These are phyloP conservation scores for Inga leiocalycina DNA, from an alignment of 306 rosid species.

Conservation along the genomic window DNA sequence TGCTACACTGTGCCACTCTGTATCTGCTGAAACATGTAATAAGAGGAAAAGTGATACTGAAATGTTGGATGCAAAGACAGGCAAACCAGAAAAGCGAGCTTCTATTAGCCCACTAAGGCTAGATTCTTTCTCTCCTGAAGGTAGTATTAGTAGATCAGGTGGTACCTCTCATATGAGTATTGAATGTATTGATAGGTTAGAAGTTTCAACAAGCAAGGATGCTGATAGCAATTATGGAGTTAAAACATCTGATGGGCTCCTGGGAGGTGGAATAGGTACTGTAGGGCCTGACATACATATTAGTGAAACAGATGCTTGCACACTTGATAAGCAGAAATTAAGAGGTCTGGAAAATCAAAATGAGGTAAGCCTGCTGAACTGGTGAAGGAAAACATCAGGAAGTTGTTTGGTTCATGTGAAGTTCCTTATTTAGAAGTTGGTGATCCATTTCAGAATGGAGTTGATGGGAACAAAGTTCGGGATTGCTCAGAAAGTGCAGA, in stretches of 20 bases:
- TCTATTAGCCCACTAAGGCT: conserved; percentile 59
- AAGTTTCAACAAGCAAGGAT: conserved; percentile 40
- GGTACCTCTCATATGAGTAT: conserved; percentile 49
- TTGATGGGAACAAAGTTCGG: conserved; percentile 45
- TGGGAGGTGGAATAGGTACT: conserved; percentile 41
- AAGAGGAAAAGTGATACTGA: conserved; percentile 74
- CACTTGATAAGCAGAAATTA: conserved; percentile 37
- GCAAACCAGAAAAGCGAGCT: conserved; percentile 54
- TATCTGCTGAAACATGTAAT: conserved; percentile 55
- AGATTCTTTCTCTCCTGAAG: conserved; percentile 56
- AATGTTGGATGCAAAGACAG: conserved; percentile 42
- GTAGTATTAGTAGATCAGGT: conserved; percentile 48
- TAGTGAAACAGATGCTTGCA: conserved; percentile 40
- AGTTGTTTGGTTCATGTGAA: conserved; percentile 47
- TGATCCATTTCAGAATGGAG: conserved; percentile 50
- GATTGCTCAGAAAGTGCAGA: conserved; percentile 46
- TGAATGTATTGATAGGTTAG: conserved; percentile 44
- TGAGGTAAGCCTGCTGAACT: conserved; percentile 65
- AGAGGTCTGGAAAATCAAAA: conserved; percentile 34
- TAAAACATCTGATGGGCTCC: conserved; percentile 45
- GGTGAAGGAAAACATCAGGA: conserved; percentile 43
- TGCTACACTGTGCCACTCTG: conserved; percentile 28
- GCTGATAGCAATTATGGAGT: conserved; percentile 43
- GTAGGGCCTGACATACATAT: conserved; percentile 33
- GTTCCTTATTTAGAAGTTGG: conserved; percentile 57